Percentiles rank a stretch among this genome's conserved stretches.
These are phyloP conservation scores for Leccinum solheimii DNA, from an alignment of 1,284 basidiomycete species.

Conservation along the genomic window DNA sequence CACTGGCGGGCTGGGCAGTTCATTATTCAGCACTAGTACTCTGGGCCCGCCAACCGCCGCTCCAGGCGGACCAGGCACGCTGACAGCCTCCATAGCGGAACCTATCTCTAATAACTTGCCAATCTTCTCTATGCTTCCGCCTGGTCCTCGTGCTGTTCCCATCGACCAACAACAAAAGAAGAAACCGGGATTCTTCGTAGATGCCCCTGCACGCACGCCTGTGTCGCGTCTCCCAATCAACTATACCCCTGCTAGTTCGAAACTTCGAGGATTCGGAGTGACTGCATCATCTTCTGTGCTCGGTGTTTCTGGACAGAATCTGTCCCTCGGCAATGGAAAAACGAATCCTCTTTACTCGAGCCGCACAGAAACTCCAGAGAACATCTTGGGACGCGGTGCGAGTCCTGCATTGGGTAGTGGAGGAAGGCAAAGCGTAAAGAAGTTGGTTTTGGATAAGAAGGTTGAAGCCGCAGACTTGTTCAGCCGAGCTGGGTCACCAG, in stretches of 20 bases:
- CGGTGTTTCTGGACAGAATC: conserved; percentile 31
- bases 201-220: conserved; percentile 65
- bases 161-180: conserved; percentile 68
- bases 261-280: conserved; percentile 68
- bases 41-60: conserved; percentile 44
- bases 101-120: conserved; percentile 86
- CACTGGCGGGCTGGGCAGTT: conserved; percentile 41
- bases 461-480: conserved; percentile 72
- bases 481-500: conserved; percentile 51
- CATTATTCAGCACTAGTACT: conserved; percentile 49
- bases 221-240: conserved; percentile 58
- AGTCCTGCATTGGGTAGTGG: conserved; percentile 73
- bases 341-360: conserved; percentile 52
- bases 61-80: conserved; percentile 49
- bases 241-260: conserved; percentile 65
- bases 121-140: conserved; percentile 72
- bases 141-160: conserved; percentile 61
- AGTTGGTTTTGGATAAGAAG: conserved; percentile 86
- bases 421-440: conserved; percentile 88
- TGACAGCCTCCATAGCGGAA: conserved; percentile 86
- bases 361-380: conserved; percentile 51
- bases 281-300: conserved; percentile 40
- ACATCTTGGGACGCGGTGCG: conserved; percentile 56
- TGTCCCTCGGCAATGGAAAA: conserved; percentile 55
- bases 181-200: conserved; percentile 68